Conservation (phyloP, 257 asterid species). For the Marsdenia floribunda region DNA sequence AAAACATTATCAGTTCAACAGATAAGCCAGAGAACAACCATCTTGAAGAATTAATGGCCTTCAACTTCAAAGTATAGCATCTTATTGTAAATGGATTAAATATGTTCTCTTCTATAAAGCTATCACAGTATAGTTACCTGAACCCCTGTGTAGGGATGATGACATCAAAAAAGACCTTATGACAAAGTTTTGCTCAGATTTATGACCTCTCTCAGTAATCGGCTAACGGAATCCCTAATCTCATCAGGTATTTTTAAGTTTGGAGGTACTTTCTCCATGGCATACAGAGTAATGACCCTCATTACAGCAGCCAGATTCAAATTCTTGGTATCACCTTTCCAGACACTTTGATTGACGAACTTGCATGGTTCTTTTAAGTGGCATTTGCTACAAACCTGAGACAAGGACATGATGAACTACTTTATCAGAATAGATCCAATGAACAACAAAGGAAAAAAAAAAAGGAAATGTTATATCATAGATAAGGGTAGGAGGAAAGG, state of each 20-base stretch:
- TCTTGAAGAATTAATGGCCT: not conserved
- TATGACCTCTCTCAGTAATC: constrained; percentile 50
- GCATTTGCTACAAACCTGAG: constrained; percentile 76
- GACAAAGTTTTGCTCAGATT: constrained; percentile 43
- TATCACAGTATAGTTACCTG: not conserved
- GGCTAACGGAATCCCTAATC: constrained; percentile 42
- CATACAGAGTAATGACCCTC: constrained; percentile 50
- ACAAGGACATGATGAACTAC: constrained; percentile 6
- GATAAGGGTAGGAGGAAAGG: not conserved
- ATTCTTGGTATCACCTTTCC: constrained; percentile 20
- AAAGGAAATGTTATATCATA: not conserved
- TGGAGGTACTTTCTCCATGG: constrained; percentile 57
- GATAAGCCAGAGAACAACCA: not conserved
- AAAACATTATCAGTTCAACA: not conserved
- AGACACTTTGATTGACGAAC: constrained; percentile 35
- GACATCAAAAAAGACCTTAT: constrained; percentile 13
- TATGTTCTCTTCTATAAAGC: not conserved
- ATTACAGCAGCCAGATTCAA: constrained; percentile 42
- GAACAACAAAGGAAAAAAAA: too few species aligned
- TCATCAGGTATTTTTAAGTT: constrained; percentile 57
- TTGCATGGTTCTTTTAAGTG: constrained; percentile 49
- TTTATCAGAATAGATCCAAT: too few species aligned
- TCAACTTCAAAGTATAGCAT: not conserved
- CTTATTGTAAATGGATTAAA: not conserved
- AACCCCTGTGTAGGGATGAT: not conserved